Evolutionary conservation across 2,329 filamentous ascomycete species (phyloP).

Genomic region (Aureobasidium sp.): DNA sequence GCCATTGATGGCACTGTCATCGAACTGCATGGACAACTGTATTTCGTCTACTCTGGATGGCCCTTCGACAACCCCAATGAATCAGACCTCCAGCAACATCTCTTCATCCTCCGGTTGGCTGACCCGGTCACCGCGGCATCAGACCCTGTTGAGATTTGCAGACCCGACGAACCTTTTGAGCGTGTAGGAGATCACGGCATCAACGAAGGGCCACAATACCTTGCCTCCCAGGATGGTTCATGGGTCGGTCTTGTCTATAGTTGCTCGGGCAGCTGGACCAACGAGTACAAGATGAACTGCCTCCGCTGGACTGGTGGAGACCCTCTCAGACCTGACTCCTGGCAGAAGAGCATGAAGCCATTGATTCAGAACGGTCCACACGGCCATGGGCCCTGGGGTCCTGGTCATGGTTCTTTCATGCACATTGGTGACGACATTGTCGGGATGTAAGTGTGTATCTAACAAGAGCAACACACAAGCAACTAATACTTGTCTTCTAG

Average conservation of each 20-base stretch:
- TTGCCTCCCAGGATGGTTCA: conserved; percentile 25
- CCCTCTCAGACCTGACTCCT: conserved; percentile 28
- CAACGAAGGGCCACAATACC: conserved; percentile 36
- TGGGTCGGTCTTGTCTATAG: conserved; percentile 40
- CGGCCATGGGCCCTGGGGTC: conserved; percentile 32
- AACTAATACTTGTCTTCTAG: background rate
- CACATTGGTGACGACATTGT: conserved; percentile 33
- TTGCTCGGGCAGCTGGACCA: conserved; percentile 38
- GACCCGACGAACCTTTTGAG: conserved; percentile 33
- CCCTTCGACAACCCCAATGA: conserved; percentile 26
- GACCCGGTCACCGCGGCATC: conserved; percentile 28
- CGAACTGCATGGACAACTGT: conserved; percentile 28
- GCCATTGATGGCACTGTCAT: conserved; percentile 40
- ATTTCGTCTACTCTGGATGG: conserved; percentile 41
- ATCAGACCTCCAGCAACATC: conserved; percentile 32
- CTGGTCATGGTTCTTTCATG: conserved; percentile 39
- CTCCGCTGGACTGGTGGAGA: conserved; percentile 33
- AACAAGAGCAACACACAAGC: background rate
- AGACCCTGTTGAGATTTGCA: conserved; percentile 30
- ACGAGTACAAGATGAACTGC: conserved; percentile 40
- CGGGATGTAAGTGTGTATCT: conserved; percentile 19
- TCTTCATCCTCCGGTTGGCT: conserved; percentile 34
- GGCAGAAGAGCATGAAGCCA: conserved; percentile 32
- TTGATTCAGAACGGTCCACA: conserved; percentile 31
- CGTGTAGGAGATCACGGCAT: conserved; percentile 32